Percentiles rank a stretch among this genome's conserved stretches.
Conservation (phyloP, 345 rosid species). For the Rhizophora apiculata region DNA sequence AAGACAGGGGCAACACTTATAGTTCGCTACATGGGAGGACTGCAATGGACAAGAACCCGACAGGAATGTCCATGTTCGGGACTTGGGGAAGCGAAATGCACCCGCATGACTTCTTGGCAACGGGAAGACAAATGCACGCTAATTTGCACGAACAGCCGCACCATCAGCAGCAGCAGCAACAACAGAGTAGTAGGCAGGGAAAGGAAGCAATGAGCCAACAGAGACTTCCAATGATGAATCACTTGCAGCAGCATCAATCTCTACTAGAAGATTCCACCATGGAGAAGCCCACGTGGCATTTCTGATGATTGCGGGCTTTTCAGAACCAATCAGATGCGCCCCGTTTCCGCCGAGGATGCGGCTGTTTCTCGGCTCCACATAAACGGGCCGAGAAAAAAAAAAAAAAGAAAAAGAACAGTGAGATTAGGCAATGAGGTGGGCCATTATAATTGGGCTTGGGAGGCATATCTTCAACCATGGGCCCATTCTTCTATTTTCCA, state of each 20-base stretch:
- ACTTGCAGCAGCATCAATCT: conserved; percentile 36
- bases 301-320: conserved; percentile 20
- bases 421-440: neutral
- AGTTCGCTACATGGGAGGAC: conserved; percentile 28
- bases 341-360: too few relatives aligned
- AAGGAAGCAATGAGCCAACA: conserved; percentile 39
- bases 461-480: neutral
- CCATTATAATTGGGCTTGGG: neutral
- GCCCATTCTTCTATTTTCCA: neutral
- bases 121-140: conserved; percentile 39
- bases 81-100: conserved; percentile 23
- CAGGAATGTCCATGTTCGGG: conserved; percentile 32
- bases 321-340: too few relatives aligned
- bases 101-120: conserved; percentile 58
- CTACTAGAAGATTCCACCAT: neutral
- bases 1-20: conserved; percentile 17
- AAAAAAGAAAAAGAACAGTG: too few relatives aligned
- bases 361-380: too few relatives aligned
- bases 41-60: conserved; percentile 14
- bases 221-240: conserved; percentile 38
- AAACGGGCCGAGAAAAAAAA: too few relatives aligned
- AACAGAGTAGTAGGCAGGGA: conserved; percentile 24
- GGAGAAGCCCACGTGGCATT: conserved; percentile 58
- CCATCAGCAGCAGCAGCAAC: conserved; percentile 7
- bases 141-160: conserved; percentile 37